Evolutionary conservation across 2,329 filamentous ascomycete genomes (phyloP).

Genomic region (Stagonosporopsis tanaceti): DNA sequence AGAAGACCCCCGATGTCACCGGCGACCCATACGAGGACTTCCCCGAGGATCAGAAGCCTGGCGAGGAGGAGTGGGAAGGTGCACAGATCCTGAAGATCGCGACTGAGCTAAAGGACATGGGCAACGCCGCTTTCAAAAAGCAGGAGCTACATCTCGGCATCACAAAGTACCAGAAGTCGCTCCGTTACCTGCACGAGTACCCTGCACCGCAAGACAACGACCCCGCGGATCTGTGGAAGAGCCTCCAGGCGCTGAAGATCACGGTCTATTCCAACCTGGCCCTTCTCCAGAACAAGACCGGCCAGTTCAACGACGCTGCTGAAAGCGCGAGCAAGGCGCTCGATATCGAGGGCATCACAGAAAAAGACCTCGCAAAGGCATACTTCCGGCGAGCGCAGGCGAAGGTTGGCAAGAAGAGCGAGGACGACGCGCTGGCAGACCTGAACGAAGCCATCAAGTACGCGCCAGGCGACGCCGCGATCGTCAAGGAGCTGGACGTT

Average conservation of each 20-base stretch:
- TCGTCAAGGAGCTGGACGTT: constrained; percentile 76
- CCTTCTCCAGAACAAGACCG: constrained; percentile 82
- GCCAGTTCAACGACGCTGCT: constrained; percentile 73
- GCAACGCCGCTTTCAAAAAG: constrained; percentile 90
- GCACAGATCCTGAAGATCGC: constrained; percentile 79
- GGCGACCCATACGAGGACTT: constrained; percentile 96
- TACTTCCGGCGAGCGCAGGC: constrained; percentile 84
- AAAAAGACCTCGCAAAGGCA: constrained; percentile 87
- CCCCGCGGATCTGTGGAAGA: constrained; percentile 69
- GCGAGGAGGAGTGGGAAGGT: constrained; percentile 68
- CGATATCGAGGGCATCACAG: constrained; percentile 67
- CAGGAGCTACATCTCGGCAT: constrained; percentile 75
- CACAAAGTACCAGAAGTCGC: constrained; percentile 92
- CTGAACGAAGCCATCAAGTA: constrained; percentile 55
- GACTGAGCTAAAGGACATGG: constrained; percentile 85
- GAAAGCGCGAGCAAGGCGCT: constrained; percentile 77
- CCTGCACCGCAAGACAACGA: constrained; percentile 74
- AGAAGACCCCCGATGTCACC: constrained; percentile 77
- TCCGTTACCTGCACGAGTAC: constrained; percentile 89
- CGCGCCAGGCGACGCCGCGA: constrained; percentile 74
- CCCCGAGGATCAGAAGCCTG: constrained; percentile 77
- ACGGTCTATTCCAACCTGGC: constrained; percentile 88
- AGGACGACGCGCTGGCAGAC: constrained; percentile 71
- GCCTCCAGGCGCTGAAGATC: constrained; percentile 79
- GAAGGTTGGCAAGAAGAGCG: constrained; percentile 78